phyloP scores from a whole-genome alignment of 2,329 filamentous ascomycete genomes.

The Mycosphaerella sp. region DNA sequence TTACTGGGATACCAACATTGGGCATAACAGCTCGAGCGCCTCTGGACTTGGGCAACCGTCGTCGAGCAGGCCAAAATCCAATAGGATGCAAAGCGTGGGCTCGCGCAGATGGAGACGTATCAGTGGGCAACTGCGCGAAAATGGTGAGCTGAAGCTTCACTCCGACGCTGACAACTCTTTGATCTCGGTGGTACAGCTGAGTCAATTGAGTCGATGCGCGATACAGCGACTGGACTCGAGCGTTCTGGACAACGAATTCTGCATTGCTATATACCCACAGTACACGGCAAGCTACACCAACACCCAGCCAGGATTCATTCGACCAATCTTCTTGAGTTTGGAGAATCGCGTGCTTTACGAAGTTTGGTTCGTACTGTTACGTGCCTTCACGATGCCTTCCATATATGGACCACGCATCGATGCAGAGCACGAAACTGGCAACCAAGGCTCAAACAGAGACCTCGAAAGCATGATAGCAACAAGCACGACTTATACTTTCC shows the following conservation, averaged over 20 bases:
- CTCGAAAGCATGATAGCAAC: conserved; percentile 27
- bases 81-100: conserved; percentile 52
- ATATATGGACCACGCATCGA: conserved; percentile 60
- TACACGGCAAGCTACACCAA: conserved; percentile 71
- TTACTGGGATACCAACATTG: conserved; percentile 70
- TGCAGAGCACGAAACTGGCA: conserved; percentile 20
- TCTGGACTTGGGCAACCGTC: conserved; percentile 19
- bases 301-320: conserved; percentile 60
- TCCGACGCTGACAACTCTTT: conserved; percentile 77
- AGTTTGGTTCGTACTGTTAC: conserved; percentile 89
- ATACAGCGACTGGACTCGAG: conserved; percentile 86
- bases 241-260: conserved; percentile 87
- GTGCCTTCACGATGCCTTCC: conserved; percentile 87
- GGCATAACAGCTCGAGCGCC: conserved; percentile 42
- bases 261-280: conserved; percentile 90
- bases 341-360: conserved; percentile 89
- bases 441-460: conserved; percentile 17
- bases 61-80: conserved; percentile 43
- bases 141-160: conserved; percentile 86
- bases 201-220: conserved; percentile 80
- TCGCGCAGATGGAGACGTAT: conserved; percentile 75
- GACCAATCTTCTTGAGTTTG: conserved; percentile 83
- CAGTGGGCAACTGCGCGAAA: conserved; percentile 89
- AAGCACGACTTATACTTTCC: conserved; percentile 55
- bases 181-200: conserved; percentile 76